Base-by-base conservation (phyloP, 2,329 filamentous ascomycete genomes). In the Beauveria sp. region DNA sequence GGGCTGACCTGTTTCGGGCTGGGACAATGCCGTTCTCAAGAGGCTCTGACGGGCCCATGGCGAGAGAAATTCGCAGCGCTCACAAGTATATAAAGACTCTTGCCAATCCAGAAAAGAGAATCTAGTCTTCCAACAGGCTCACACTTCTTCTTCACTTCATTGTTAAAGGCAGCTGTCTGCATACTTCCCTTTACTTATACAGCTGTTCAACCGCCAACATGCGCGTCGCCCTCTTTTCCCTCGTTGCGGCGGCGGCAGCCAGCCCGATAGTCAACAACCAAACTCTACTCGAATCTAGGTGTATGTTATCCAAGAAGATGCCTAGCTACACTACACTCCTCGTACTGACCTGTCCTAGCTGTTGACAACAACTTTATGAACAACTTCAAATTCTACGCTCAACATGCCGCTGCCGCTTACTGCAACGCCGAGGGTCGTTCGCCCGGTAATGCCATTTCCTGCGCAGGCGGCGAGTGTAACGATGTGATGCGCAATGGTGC, bases 381-480 rank as follows among this genome's bases (percentile, higher is more conserved):
- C 62, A 73, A 72, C 61, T 72, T 84, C 63, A 67, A 75, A 55
- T 79, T 80, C 67, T 84, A 77, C 65, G 73, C 76, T 34, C 77
- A 85, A 69, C 82, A 82, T 65, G 71, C 81, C 3, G 77, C 73
- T 2, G 79, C 81, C 3, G 73, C 78, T 3, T 83, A 83, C 70
- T 85, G 83, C 74, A 84, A 84, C 70, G 75, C 70, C 56, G 68
- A 76, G 3, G 71, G 67, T 3, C 52, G 47, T 12, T 44, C 70
- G 2, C 65, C 73, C 1, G 79, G 79, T 34, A 65, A 74, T 9
- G 51, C 64, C 18, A 66, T 85, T 22, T 70, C 68, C 43, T 85
- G 83, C 70, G 53, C 67, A 18, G 67, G 67, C n/a, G 68, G 70
- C 10, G 64, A 71, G 56, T 85, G 83, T 63, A 73, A 77, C 2